These are phyloP conservation scores for Teratosphaeria nubilosa DNA, from an alignment of 2,329 filamentous ascomycete species.

Conservation along the genomic window DNA sequence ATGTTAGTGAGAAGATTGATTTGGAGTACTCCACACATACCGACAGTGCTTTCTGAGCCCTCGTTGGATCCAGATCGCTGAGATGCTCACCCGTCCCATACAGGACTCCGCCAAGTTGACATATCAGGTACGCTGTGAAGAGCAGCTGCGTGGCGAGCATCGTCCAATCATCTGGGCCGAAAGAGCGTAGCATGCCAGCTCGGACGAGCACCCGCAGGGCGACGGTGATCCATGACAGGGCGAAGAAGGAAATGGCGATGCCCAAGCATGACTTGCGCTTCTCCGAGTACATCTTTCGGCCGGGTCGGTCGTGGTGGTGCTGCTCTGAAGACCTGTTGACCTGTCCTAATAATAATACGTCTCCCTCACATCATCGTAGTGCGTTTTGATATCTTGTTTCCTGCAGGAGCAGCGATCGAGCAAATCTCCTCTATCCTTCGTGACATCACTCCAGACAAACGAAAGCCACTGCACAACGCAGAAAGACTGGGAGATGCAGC, in stretches of 20 bases:
- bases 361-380: background rate
- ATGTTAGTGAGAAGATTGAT: background rate
- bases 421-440: background rate
- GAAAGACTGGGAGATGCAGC: background rate
- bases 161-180: slow-evolving; percentile 33
- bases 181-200: slow-evolving; percentile 26
- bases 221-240: slow-evolving; percentile 29
- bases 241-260: slow-evolving; percentile 27
- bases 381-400: background rate
- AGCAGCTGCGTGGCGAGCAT: slow-evolving; percentile 30
- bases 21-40: slow-evolving; percentile 2
- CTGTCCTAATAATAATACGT: background rate
- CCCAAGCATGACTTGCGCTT: background rate
- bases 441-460: background rate
- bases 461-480: background rate
- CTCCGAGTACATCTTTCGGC: background rate
- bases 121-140: slow-evolving; percentile 32
- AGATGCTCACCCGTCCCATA: slow-evolving; percentile 32
- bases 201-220: slow-evolving; percentile 29
- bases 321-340: background rate
- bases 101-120: slow-evolving; percentile 29
- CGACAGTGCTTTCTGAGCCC: slow-evolving; percentile 13
- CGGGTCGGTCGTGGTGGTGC: background rate
- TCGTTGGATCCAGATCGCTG: slow-evolving; percentile 18
- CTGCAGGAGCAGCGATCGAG: background rate